Evolutionary conservation across 768 basidiomycete species (phyloP), one percentile per base, ranked within the genome.

Genomic region (Tremella mesenterica): DNA sequence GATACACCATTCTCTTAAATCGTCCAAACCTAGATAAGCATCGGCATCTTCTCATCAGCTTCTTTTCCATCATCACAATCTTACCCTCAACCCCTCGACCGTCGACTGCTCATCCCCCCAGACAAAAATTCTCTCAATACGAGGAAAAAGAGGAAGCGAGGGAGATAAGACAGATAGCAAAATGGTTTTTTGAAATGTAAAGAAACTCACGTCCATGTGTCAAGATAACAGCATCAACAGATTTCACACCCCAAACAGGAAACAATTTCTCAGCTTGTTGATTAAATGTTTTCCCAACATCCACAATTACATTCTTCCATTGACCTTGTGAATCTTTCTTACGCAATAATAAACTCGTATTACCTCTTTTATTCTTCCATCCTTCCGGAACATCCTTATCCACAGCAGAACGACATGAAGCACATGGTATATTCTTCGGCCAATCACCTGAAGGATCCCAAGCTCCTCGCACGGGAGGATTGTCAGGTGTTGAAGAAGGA

Each of bases 11-110:
- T 69, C 85, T 77, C 89, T 78, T 31, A 92, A 75, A 71, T 93
- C 90, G 73, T 93, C 90, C 52, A 93, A 73, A 2, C 90, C 90
- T 64, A 89, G 88, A 76, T 89, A 87, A 5, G 90, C 89, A 52
- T 76, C 75, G 57, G 72, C 63, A 60, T 70, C 65, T 63, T 38
- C 44, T 23, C 38, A 18, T 41, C 6, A 29, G 48, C 48, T 4
- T 3, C 34, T 26, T 12, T 9, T 7, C 10, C 48, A 48, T 18
- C 7, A 25, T 8, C 16, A n/a, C n/a, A n/a, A n/a, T n/a, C n/a
- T n/a, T 36, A 36, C 33, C n/a, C 33, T 12, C 33, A 36, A 18
- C 33, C 33, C n/a, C 12, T 36, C n/a, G 33, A 36, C 33, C 33
- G 33, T 18, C 33, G 33, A 10, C n/a, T 36, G 33, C 33, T 36